Conservation (phyloP, 768 basidiomycete genomes). For the Amyloporia xantha region DNA sequence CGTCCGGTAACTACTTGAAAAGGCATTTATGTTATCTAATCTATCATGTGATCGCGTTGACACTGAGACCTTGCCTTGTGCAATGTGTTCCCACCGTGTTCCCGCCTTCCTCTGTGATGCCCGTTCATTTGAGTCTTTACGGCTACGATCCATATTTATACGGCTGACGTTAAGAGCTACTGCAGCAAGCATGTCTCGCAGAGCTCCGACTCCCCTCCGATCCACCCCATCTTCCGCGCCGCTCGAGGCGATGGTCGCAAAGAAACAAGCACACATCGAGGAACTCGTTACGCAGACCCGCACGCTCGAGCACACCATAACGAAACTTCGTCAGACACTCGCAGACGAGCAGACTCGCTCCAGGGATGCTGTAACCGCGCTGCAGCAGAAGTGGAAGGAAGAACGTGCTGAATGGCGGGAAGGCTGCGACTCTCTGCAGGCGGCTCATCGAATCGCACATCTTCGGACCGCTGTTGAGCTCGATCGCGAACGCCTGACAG, state of each 20-base stretch:
- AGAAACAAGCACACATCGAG: slow-evolving; percentile 62
- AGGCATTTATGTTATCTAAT: too few species aligned
- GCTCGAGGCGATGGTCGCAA: slow-evolving; percentile 45
- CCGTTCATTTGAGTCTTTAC: too few species aligned
- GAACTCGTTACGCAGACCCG: slow-evolving; percentile 67
- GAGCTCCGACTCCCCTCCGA: slow-evolving; percentile 13
- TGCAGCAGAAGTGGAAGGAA: slow-evolving; percentile 43
- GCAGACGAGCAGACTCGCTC: slow-evolving; percentile 35
- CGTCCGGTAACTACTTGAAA: too few species aligned
- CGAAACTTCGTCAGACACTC: slow-evolving; percentile 46
- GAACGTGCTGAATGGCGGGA: slow-evolving; percentile 56
- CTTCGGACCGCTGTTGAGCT: slow-evolving; percentile 47
- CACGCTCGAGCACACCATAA: slow-evolving; percentile 53
- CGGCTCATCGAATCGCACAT: slow-evolving; percentile 60
- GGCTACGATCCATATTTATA: too few species aligned
- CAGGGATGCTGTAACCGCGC: slow-evolving; percentile 34
- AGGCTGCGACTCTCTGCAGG: slow-evolving; percentile 56
- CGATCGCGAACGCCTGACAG: slow-evolving; percentile 44
- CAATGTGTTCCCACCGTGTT: too few species aligned
- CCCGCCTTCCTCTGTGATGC: too few species aligned
- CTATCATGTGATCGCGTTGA: background rate
- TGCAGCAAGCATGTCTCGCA: background rate
- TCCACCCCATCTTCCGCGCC: slow-evolving; percentile 24
- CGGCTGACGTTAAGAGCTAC: too few species aligned
- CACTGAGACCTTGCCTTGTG: background rate